Percentiles rank a stretch among this genome's conserved stretches.
Evolutionary conservation across 2,329 filamentous ascomycete genomes (phyloP).

Genomic region (Diaporthe aspalathi): DNA sequence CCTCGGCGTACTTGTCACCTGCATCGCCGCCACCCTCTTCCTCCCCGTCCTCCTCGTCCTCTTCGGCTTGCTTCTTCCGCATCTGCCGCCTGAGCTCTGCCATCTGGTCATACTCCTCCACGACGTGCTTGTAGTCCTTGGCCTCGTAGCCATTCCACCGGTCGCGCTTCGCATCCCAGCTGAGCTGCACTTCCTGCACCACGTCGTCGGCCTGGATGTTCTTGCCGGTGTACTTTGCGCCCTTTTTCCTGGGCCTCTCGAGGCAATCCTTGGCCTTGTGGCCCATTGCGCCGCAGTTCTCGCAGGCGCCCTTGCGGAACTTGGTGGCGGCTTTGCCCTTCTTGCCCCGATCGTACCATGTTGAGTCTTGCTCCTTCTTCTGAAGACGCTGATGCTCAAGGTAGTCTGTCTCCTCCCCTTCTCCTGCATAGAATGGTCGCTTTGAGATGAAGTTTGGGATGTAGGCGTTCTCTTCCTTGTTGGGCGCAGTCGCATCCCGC

Average conservation of each 20-base stretch:
- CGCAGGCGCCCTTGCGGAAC: conserved; percentile 96
- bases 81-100: conserved; percentile 76
- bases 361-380: conserved; percentile 78
- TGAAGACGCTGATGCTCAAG: conserved; percentile 95
- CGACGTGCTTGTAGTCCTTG: conserved; percentile 84
- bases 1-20: conserved; percentile 86
- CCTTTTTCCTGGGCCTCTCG: conserved; percentile 86
- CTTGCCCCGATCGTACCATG: conserved; percentile 94
- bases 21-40: conserved; percentile 71
- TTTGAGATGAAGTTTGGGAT: conserved; percentile 98
- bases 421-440: conserved; percentile 92
- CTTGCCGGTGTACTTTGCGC: conserved; percentile 90
- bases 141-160: conserved; percentile 98
- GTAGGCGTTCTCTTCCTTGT: conserved; percentile 96
- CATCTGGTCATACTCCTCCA: conserved; percentile 88
- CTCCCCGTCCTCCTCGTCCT: conserved; percentile 62
- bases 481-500: conserved; percentile 39
- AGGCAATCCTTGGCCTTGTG: conserved; percentile 96
- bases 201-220: conserved; percentile 95
- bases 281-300: conserved; percentile 97
- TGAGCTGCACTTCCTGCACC: conserved; percentile 84
- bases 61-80: conserved; percentile 60
- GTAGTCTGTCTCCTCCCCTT: conserved; percentile 84
- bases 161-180: conserved; percentile 98
- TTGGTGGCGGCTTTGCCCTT: conserved; percentile 94